Conservation (phyloP, 768 basidiomycete genomes). For the Asterophora parasitica region DNA sequence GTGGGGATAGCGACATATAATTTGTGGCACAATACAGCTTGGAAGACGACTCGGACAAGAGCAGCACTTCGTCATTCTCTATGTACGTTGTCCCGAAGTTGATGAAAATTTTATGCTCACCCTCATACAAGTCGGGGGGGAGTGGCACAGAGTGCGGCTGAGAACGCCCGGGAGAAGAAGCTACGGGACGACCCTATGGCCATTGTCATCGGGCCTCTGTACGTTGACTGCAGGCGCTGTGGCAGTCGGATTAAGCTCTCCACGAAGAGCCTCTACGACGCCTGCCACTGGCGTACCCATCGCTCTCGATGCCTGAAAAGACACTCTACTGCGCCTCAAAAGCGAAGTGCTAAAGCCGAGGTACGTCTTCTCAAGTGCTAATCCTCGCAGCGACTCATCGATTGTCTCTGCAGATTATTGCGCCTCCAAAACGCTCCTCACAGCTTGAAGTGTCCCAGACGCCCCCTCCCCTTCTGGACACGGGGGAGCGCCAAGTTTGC, state of each 20-base stretch:
- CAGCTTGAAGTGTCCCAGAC: background rate
- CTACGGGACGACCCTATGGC: constrained; percentile 51
- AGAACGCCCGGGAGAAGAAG: constrained; percentile 45
- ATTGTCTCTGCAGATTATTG: background rate
- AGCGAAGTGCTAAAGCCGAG: constrained; percentile 3
- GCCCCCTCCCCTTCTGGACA: background rate
- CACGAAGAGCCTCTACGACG: constrained; percentile 59
- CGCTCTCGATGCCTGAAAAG: constrained; percentile 54
- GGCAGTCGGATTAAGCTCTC: constrained; percentile 58
- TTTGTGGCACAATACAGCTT: constrained; percentile 30
- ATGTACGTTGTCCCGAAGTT: constrained; percentile 7
- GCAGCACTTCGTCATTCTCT: constrained; percentile 11
- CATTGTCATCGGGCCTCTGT: constrained; percentile 43
- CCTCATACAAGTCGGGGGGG: constrained; percentile 5
- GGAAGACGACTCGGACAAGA: constrained; percentile 9
- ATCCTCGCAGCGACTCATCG: background rate
- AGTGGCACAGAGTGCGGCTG: constrained; percentile 34
- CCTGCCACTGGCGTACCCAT: constrained; percentile 65
- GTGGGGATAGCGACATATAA: constrained; percentile 41
- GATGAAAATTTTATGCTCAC: too few species aligned
- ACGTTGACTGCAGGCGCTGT: constrained; percentile 54
- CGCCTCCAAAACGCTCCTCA: background rate
- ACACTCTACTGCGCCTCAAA: constrained; percentile 7
- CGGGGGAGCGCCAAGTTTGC: background rate
- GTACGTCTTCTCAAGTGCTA: constrained; percentile 4